Evolutionary conservation across 2,329 filamentous ascomycete genomes (phyloP), one percentile per base, ranked within the genome.

Genomic region (Nannizzia gypsea): DNA sequence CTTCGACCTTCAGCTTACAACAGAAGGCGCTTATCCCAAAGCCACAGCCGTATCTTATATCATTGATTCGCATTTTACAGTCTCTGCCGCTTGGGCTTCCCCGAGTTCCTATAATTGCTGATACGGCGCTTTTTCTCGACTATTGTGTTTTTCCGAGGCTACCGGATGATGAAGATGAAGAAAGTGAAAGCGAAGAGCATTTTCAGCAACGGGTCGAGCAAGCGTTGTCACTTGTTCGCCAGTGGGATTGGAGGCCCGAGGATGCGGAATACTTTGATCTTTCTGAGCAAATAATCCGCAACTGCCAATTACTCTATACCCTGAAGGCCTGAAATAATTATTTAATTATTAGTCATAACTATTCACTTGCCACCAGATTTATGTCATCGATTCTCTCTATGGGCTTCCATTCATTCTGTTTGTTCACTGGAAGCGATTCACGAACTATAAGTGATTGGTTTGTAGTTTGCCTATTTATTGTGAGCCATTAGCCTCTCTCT

Each of bases 161-260:
- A 50, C 48, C 57, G 8, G 57, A 61, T 8, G 56, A 17, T 36
- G 56, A 58, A 31, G 56, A 61, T 22, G 59, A 58, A 31, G 42
- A 61, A 31, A 42, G 38, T 36, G 46, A 58, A 42, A 58, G 56
- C 15, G 60, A 61, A 52, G 57, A 61, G 15, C 60, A 61, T 26
- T 61, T 61, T 50, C 57, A 61, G 42, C 17, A 52, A 31, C 57
- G 60, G 1, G 60, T 61, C 34, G 57, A 56, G 20, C 31, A 61
- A 26, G 60, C 57, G 9, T 36, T 56, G 28, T 54, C 60, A n/a
- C 13, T 42, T 44, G 50, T 61, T n/a, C 48, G 50, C 24, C 34
- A 38, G 38, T 61, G 56, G 56, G 60, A 59, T 44, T 61, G 60
- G 60, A 56, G 36, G 28, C 50, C 24, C 8, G 57, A 59, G n/a